Evolutionary conservation across 345 rosid genomes (phyloP), one percentile per base, ranked within the genome.

Genomic region (Lepidium aucheri): DNA sequence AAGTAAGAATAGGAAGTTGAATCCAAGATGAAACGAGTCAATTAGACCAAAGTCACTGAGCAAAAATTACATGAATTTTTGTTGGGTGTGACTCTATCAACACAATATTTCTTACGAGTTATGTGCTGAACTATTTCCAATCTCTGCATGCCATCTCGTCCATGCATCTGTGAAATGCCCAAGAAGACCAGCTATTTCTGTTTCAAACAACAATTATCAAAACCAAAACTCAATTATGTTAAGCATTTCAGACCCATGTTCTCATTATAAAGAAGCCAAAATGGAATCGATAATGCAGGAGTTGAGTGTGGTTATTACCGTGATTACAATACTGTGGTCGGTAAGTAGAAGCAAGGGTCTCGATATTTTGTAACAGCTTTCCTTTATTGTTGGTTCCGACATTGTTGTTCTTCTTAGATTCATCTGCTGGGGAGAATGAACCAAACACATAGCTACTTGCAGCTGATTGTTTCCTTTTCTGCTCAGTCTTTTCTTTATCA

Each of bases 141-240:
- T 77, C 84, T 88, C 88, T 42, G 78, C 79, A 69, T 77, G 75
- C 96, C 97, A 91, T 28, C 78, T 76, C 60, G 77, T 82, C 94
- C 94, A 84, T 42, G 96, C 87, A 53, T 81, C 96, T 79, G 61
- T 41, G 80, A 83, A 88, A 68, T 88, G 94, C 36, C 79, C 79
- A 56, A 88, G 77, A 43, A 88, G 87, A n/a, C 86, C 91, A n/a
- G 68, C 74, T 17, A 91, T 38, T 59, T 82, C 96, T 91, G 94
- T 76, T 80, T 36, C 2, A 32, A 32, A 28, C 20, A 59, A 49
- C 50, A 68, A 10, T 67, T 15, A 24, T 45, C 47, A 45, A n/a
- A n/a, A n/a, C n/a, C n/a, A n/a, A 15, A 55, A 16, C 41, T 22
- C 22, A 44, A 30, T 26, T 28, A 40, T 47, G 56, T 30, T 34